Evolutionary conservation across 2,329 filamentous ascomycete species (phyloP), one percentile per base, ranked within the genome.

Genomic region (Didymosphaeria variabile): DNA sequence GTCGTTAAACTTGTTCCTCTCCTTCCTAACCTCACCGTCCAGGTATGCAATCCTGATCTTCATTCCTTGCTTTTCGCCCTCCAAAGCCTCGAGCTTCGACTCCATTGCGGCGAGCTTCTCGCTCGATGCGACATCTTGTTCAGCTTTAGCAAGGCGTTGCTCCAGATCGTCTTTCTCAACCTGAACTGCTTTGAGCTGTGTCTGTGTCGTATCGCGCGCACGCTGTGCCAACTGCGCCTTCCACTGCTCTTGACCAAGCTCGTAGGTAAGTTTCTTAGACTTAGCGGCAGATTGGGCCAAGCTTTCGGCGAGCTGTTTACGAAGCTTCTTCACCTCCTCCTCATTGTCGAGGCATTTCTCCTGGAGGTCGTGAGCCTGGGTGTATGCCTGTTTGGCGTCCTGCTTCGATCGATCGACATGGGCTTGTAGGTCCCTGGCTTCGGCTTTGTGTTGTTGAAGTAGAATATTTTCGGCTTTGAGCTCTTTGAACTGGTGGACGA

Each of bases 1-100:
- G 3, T 57, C 45, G 6, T 10, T 26, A 29, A 57, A 57, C 21
- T 32, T 26, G 15, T 47, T 13, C 45, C 17, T 57, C 55, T 40
- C 55, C 21, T 4, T 32, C 23, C 15, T 5, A 3, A 57, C 32
- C 34, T 57, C 45, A 6, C 7, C 17, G 34, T 51, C 32, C 12
- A 55, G 42, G 17, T 6, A 12, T n/a, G 7, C 5, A 2, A 46
- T 40, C 12, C n/a, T 23, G 15, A 10, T n/a, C 29, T 47, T 46
- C 53, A 55, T 34, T 1, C 17, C 44, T 23, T 47, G 5, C 2
- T 36, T 47, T 36, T 58, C 49, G 5, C 26, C 47, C 26, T 21
- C 13, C 36, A 53, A 15, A 17, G 6, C 38, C 15, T 36, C 38
- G 19, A 52, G n/a, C 26, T 46, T 40, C n/a, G 32, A 26, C 42